Percentiles rank a stretch among this genome's conserved stretches.
These are phyloP conservation scores for Trypanosoma melophagium DNA, from an alignment of 208 protist genomes.

Conservation along the genomic window DNA sequence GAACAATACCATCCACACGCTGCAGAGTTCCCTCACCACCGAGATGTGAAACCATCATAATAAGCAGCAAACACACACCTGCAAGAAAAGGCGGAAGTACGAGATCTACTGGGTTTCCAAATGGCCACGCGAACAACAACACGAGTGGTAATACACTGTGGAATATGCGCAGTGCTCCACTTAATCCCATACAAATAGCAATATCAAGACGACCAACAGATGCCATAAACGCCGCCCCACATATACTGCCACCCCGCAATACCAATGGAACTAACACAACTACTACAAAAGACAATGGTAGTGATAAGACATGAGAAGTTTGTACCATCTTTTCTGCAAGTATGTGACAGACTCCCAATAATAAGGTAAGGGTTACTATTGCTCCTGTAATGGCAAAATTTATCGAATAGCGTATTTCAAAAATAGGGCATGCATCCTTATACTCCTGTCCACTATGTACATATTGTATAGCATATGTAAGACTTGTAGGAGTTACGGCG, in stretches of 20 bases:
- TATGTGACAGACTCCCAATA: slow-evolving; percentile 31
- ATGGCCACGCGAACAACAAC: slow-evolving; percentile 50
- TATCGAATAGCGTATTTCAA: slow-evolving; percentile 34
- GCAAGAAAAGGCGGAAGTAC: slow-evolving; percentile 65
- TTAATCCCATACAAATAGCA: slow-evolving; percentile 62
- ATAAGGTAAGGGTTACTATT: slow-evolving; percentile 23
- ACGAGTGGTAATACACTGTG: slow-evolving; percentile 66
- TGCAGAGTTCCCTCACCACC: slow-evolving; percentile 47
- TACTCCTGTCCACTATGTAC: slow-evolving; percentile 24
- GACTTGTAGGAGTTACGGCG: slow-evolving; percentile 36
- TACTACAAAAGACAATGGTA: slow-evolving; percentile 53
- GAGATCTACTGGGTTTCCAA: slow-evolving; percentile 56
- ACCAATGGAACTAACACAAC: slow-evolving; percentile 63
- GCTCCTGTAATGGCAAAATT: slow-evolving; percentile 35
- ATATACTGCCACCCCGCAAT: slow-evolving; percentile 53
- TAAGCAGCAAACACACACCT: slow-evolving; percentile 52
- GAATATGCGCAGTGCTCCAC: slow-evolving; percentile 69
- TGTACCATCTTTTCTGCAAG: slow-evolving; percentile 43
- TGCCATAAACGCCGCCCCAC: slow-evolving; percentile 58
- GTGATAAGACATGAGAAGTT: slow-evolving; percentile 20
- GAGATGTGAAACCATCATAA: slow-evolving; percentile 55
- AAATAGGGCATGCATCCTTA: slow-evolving; percentile 3
- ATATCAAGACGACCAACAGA: slow-evolving; percentile 73
- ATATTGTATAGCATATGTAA: slow-evolving; percentile 46
- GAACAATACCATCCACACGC: slow-evolving; percentile 66